Percentiles rank a stretch among this genome's conserved stretches.
Evolutionary conservation across 805 yeast species (phyloP).

Genomic region (Candida silvicultrix): DNA sequence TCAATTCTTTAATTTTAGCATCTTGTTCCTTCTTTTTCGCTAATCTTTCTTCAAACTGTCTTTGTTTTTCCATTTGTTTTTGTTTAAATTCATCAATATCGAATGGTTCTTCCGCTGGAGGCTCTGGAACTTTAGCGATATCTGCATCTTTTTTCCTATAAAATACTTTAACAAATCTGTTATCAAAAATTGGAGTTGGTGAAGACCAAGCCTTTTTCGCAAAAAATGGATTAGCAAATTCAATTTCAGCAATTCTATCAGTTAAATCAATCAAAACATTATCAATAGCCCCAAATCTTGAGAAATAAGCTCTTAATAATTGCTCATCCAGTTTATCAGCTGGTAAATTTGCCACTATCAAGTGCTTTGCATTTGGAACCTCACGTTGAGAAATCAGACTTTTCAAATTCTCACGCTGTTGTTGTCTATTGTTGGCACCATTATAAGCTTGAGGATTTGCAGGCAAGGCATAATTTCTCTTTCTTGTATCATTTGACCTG

Average conservation of each 20-base stretch:
- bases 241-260: slow-evolving; percentile 31
- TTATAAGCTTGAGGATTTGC: slow-evolving; percentile 1
- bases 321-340: slow-evolving; percentile 31
- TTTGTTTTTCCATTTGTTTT: slow-evolving; percentile 34
- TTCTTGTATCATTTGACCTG: slow-evolving; percentile 3
- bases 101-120: slow-evolving; percentile 9
- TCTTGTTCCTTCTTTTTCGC: slow-evolving; percentile 27
- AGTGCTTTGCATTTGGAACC: slow-evolving; percentile 9
- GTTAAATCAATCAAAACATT: slow-evolving; percentile 22
- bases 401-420: slow-evolving; percentile 6
- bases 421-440: neutral
- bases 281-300: slow-evolving; percentile 33
- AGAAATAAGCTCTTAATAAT: slow-evolving; percentile 28
- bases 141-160: slow-evolving; percentile 25
- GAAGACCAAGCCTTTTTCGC: slow-evolving; percentile 38
- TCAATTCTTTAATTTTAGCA: slow-evolving; percentile 24
- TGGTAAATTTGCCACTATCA: slow-evolving; percentile 39
- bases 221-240: slow-evolving; percentile 27
- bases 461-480: neutral
- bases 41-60: slow-evolving; percentile 32
- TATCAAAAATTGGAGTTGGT: slow-evolving; percentile 39
- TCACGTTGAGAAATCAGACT: slow-evolving; percentile 2
- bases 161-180: slow-evolving; percentile 42
- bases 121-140: neutral
- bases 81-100: slow-evolving; percentile 32